Conservation (phyloP, 163 green algal genomes). For the Chlamydomonas reinhardtii region DNA sequence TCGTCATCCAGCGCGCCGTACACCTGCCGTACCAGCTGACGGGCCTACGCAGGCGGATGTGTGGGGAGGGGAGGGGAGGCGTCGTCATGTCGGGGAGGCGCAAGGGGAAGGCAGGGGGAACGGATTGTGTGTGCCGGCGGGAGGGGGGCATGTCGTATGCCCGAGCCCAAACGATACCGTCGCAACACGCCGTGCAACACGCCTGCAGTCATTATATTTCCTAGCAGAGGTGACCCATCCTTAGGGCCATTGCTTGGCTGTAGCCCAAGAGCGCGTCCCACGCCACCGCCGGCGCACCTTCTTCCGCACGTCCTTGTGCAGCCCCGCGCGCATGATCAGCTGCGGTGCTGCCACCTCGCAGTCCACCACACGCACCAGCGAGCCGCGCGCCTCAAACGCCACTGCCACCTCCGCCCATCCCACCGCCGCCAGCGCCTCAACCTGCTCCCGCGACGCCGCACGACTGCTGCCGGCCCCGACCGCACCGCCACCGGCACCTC, state of each 20-base stretch:
- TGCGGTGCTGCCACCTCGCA: conserved; percentile 23
- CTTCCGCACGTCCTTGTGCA: conserved; percentile 46
- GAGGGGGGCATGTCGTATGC: too few species aligned
- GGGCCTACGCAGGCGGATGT: background rate
- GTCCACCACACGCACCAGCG: conserved; percentile 30
- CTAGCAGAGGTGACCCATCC: too few species aligned
- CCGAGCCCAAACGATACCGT: too few species aligned
- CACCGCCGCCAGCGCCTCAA: conserved; percentile 17
- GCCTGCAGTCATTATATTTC: too few species aligned
- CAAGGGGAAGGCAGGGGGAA: too few species aligned
- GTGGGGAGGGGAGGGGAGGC: background rate
- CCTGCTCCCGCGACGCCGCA: background rate
- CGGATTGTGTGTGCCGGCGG: too few species aligned
- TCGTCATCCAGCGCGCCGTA: conserved; percentile 19
- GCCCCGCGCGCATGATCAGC: conserved; percentile 22
- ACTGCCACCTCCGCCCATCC: conserved; percentile 20
- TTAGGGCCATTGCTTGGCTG: too few species aligned
- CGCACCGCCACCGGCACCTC: background rate
- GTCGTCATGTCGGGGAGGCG: background rate
- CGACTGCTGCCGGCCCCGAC: background rate
- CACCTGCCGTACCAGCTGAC: conserved; percentile 26
- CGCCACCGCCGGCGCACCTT: conserved; percentile 40
- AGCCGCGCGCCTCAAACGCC: background rate
- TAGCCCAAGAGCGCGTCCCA: too few species aligned
- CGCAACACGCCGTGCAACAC: too few species aligned